Base-by-base conservation (phyloP, 1,139 yeast species). In the Eremothecium coryli region DNA sequence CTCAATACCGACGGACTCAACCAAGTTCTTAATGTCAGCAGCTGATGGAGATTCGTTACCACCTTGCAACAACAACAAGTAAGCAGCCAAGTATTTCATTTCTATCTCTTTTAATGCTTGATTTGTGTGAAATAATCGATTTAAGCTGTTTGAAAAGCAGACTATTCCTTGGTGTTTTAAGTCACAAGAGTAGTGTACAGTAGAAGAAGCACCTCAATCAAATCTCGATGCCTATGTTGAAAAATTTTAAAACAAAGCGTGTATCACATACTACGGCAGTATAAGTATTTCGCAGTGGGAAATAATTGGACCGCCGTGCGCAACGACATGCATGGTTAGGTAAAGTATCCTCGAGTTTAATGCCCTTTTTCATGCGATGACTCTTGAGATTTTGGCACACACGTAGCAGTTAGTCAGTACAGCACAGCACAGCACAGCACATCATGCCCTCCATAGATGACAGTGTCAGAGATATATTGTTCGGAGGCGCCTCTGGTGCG, bases 1-100 rank as follows among this genome's bases (percentile, higher is more conserved):
- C 71, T 90, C 98, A 60, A 82, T 77, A 65, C 95, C 95, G 62
- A 90, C 95, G 46, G 97, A 71, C 66, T 85, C 81, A 62, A 90
- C 76, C 60, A 90, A 84, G 49, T 78, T 53, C 71, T 80, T 80
- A 79, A 88, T 73, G 71, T 86, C 95, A 59, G 81, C 78, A 57
- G 93, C 94, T 54, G 95, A 72, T 71, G 97, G 97, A 59, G 90
- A 66, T 56, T 77, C 65, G 73, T 77, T 78, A 69, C 90, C 90
- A 68, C 86, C 85, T 68, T 79, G 81, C 62, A 69, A 79, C 65
- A 81, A 77, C 70, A 81, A 76, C 68, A 81, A 77, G 75, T 81
- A 81, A 71, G 93, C 88, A 70, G 93, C 93, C 71, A 81, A 73
- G 78, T 81, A 81, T 73, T 79, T 81, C 93, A 81, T 75, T 70